Percentiles rank a stretch among this genome's conserved stretches.
Evolutionary conservation across 2,329 filamentous ascomycete species (phyloP).

Genomic region (Paecilomyces variotii): DNA sequence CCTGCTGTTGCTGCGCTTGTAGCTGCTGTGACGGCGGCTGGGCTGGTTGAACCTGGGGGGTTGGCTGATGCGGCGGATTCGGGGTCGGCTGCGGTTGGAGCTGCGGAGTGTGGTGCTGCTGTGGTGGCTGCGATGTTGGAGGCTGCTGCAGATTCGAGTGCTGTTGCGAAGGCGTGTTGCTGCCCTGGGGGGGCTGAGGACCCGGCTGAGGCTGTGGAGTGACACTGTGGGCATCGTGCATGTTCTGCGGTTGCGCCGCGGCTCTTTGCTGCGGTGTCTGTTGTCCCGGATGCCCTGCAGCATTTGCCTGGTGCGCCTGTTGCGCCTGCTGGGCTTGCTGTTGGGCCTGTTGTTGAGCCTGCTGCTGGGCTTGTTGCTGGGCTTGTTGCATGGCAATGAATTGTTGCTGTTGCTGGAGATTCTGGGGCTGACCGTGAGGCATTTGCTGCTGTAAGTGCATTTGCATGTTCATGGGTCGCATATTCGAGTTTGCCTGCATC

Average conservation of each 20-base stretch:
- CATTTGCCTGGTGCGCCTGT: constrained; percentile 21
- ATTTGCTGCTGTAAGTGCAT: constrained; percentile 36
- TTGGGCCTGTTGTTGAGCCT: constrained; percentile 25
- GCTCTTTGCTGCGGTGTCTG: constrained; percentile 35
- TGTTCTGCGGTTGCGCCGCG: constrained; percentile 33
- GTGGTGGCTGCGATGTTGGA: constrained; percentile 27
- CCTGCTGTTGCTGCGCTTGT: constrained; percentile 16
- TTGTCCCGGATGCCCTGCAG: constrained; percentile 28
- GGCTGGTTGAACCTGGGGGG: constrained; percentile 30
- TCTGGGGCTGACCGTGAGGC: constrained; percentile 33
- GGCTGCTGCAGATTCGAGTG: constrained; percentile 24
- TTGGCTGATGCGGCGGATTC: constrained; percentile 26
- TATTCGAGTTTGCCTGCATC: constrained; percentile 34
- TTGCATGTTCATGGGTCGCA: constrained; percentile 31
- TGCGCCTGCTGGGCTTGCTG: constrained; percentile 12
- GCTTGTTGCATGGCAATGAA: constrained; percentile 26
- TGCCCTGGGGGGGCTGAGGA: constrained; percentile 29
- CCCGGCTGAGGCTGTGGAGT: constrained; percentile 38
- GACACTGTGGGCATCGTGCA: constrained; percentile 33
- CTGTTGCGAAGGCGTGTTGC: constrained; percentile 27
- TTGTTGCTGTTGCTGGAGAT: constrained; percentile 34
- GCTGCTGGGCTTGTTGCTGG: constrained; percentile 7
- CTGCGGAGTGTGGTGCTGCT: constrained; percentile 23
- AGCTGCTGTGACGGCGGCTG: constrained; percentile 27
- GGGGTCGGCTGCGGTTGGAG: constrained; percentile 29